Percentiles rank a stretch among this genome's conserved stretches.
Evolutionary conservation across 2,329 filamentous ascomycete species (phyloP).

Genomic region (Fusarium avenaceum): DNA sequence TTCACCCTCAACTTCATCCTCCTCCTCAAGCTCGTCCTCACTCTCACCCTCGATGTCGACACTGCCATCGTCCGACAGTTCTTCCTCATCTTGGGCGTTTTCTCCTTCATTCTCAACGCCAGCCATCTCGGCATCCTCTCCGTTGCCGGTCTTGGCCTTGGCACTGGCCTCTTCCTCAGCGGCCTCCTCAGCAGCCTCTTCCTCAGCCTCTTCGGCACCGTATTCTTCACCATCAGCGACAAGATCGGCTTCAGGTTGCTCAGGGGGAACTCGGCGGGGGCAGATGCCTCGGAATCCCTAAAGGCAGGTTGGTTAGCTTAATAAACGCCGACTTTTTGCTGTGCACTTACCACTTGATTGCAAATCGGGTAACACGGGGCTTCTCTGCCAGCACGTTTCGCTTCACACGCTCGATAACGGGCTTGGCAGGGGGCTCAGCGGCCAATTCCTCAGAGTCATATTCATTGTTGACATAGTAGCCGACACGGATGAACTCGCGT

Average conservation of each 20-base stretch:
- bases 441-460: slow-evolving; percentile 93
- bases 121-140: slow-evolving; percentile 82
- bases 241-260: slow-evolving; percentile 95
- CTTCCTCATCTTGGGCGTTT: slow-evolving; percentile 72
- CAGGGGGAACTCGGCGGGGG: slow-evolving; percentile 94
- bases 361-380: slow-evolving; percentile 95
- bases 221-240: slow-evolving; percentile 89
- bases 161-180: slow-evolving; percentile 59
- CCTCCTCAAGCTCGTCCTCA: slow-evolving; percentile 78
- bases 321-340: not conserved
- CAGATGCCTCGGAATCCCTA: slow-evolving; percentile 98
- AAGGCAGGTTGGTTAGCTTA: slow-evolving; percentile 17
- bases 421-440: slow-evolving; percentile 90
- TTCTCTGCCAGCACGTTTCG: slow-evolving; percentile 97
- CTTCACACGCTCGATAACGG: slow-evolving; percentile 89
- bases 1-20: slow-evolving; percentile 71
- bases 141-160: slow-evolving; percentile 61
- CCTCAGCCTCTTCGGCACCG: slow-evolving; percentile 88
- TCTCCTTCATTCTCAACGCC: slow-evolving; percentile 69
- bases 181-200: slow-evolving; percentile 71
- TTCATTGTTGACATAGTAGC: slow-evolving; percentile 99
- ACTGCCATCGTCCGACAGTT: slow-evolving; percentile 78
- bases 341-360: slow-evolving; percentile 90
- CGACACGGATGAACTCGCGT: slow-evolving; percentile 96
- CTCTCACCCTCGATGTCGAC: slow-evolving; percentile 85